These are phyloP conservation scores for Colletotrichum musicola DNA, from an alignment of 2,329 filamentous ascomycete species.

Conservation along the genomic window DNA sequence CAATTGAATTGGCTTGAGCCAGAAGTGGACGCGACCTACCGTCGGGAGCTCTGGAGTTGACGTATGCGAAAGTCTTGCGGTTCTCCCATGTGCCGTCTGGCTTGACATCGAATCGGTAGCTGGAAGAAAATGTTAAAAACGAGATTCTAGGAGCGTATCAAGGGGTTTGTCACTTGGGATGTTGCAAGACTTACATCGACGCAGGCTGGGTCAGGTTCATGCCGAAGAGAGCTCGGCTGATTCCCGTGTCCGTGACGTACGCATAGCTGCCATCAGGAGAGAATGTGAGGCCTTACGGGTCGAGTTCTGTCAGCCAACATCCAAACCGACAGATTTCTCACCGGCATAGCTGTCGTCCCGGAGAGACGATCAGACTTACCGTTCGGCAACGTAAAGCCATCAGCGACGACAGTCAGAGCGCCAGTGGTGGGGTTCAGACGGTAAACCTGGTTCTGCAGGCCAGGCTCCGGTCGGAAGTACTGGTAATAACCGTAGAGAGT, in stretches of 20 bases:
- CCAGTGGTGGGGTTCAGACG: constrained; percentile 64
- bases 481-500: constrained; percentile 71
- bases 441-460: constrained; percentile 70
- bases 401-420: constrained; percentile 67
- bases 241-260: constrained; percentile 71
- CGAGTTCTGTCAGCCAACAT: too few relatives aligned
- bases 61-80: constrained; percentile 68
- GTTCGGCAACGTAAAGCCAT: constrained; percentile 68
- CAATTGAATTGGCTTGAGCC: neutral
- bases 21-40: constrained; percentile 52
- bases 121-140: constrained; percentile 45
- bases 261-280: constrained; percentile 63
- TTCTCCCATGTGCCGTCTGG: constrained; percentile 61
- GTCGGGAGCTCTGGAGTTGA: constrained; percentile 67
- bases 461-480: constrained; percentile 66
- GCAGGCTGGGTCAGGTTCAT: constrained; percentile 55
- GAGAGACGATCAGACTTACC: constrained; percentile 42
- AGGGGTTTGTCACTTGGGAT: too few relatives aligned
- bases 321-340: too few relatives aligned
- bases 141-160: constrained; percentile 32
- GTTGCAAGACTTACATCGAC: constrained; percentile 57
- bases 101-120: constrained; percentile 60
- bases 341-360: too few relatives aligned
- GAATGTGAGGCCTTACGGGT: constrained; percentile 61
- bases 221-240: constrained; percentile 58